Evolutionary conservation across 768 basidiomycete genomes (phyloP).

Genomic region (Imleria badia): DNA sequence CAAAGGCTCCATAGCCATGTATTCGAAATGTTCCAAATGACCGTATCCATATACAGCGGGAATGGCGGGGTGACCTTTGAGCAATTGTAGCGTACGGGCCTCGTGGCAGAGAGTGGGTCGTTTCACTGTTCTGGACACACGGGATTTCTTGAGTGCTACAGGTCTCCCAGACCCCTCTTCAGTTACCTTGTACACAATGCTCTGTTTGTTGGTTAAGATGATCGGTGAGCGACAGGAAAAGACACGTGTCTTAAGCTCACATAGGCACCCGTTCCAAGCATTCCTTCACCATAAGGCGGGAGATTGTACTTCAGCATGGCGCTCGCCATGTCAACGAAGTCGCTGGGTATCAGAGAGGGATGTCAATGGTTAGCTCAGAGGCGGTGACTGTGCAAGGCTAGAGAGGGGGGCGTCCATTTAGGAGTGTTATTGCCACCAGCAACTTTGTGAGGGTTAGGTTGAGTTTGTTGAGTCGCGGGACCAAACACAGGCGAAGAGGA

Average conservation of each 20-base stretch:
- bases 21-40: constrained; percentile 3
- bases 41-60: neutral
- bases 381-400: too few species aligned
- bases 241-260: neutral
- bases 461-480: too few species aligned
- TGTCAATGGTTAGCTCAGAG: too few species aligned
- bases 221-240: neutral
- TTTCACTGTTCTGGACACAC: neutral
- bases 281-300: neutral
- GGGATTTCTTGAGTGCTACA: neutral
- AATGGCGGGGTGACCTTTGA: neutral
- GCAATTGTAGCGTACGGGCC: neutral
- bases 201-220: neutral
- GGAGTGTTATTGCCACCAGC: too few species aligned
- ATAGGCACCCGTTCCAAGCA: neutral
- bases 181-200: neutral
- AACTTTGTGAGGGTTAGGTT: too few species aligned
- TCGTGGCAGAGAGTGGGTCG: neutral
- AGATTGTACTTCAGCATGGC: neutral
- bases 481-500: too few species aligned
- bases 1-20: neutral
- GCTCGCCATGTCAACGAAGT: too few species aligned
- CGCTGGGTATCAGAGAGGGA: too few species aligned
- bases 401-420: too few species aligned
- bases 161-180: neutral